Percentiles rank a stretch among this genome's conserved stretches.
Conservation (phyloP, 2,329 filamentous ascomycete species). For the Drechslerella stenobrocha region DNA sequence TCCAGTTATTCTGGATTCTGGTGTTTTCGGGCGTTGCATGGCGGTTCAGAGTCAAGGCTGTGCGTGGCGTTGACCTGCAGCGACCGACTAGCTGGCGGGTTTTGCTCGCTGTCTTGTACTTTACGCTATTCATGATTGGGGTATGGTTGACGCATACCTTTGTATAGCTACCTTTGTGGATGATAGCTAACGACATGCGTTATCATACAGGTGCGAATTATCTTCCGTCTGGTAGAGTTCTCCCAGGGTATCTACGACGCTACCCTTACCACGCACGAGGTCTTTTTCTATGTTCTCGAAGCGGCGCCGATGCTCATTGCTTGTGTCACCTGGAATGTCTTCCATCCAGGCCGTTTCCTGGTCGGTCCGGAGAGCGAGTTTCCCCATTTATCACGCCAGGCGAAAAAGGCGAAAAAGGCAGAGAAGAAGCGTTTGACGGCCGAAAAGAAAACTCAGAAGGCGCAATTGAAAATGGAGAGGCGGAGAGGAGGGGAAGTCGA, state of each 20-base stretch:
- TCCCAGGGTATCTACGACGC: constrained; percentile 57
- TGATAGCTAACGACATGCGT: too few species aligned
- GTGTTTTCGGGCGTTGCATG: constrained; percentile 58
- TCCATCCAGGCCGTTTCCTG: constrained; percentile 61
- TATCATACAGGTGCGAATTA: constrained; percentile 60
- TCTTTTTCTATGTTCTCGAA: constrained; percentile 61
- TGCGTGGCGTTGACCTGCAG: constrained; percentile 11
- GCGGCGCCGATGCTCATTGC: constrained; percentile 63
- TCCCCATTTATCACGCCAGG: constrained; percentile 56
- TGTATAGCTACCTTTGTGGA: too few species aligned
- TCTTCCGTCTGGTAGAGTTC: constrained; percentile 66
- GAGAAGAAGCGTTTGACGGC: constrained; percentile 54
- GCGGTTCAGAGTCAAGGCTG: constrained; percentile 53
- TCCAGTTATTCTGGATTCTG: constrained; percentile 61
- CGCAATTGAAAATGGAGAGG: constrained; percentile 52
- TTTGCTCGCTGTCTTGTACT: constrained; percentile 55
- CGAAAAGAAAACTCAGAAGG: constrained; percentile 54
- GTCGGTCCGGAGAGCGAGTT: constrained; percentile 59
- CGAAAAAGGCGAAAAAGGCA: constrained; percentile 58
- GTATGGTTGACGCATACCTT: too few species aligned
- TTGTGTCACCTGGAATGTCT: constrained; percentile 57
- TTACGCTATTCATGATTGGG: constrained; percentile 55
- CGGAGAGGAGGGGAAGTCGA: constrained; percentile 34
- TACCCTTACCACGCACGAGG: constrained; percentile 58
- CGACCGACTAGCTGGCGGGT: constrained; percentile 50